phyloP scores from a whole-genome alignment of 768 basidiomycete genomes.

The Boletus rufocinnamomeus region DNA sequence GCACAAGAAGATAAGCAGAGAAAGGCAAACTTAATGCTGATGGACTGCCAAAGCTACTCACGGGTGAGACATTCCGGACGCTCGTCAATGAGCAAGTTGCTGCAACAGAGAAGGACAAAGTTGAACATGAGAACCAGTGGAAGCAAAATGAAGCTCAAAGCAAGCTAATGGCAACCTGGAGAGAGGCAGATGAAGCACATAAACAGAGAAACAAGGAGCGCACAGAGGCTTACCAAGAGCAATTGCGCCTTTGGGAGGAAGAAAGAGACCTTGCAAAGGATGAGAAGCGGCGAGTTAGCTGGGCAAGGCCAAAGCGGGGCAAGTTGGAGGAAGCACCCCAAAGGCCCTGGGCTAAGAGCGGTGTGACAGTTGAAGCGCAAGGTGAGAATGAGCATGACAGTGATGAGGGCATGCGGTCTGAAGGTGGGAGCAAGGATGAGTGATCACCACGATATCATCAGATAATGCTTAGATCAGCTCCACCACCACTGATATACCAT shows the following conservation, averaged over 20 bases:
- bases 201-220: neutral
- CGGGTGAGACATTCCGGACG: slow-evolving; percentile 9
- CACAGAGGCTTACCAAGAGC: too few species aligned
- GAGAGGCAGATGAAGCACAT: slow-evolving; percentile 14
- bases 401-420: too few species aligned
- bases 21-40: slow-evolving; percentile 5
- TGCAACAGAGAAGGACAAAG: neutral
- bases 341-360: too few species aligned
- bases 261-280: neutral
- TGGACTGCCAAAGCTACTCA: slow-evolving; percentile 20
- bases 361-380: too few species aligned
- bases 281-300: too few species aligned
- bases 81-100: slow-evolving; percentile 6
- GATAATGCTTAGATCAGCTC: too few species aligned
- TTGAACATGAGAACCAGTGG: neutral
- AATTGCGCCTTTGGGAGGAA: neutral
- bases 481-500: too few species aligned
- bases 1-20: slow-evolving; percentile 13
- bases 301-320: too few species aligned
- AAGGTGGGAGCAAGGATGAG: too few species aligned
- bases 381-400: too few species aligned
- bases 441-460: too few species aligned
- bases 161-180: slow-evolving; percentile 21
- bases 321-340: too few species aligned
- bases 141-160: neutral